Evolutionary conservation across 2,329 filamentous ascomycete species (phyloP), one percentile per base, ranked within the genome.

Genomic region (Hypoxylon sp.): DNA sequence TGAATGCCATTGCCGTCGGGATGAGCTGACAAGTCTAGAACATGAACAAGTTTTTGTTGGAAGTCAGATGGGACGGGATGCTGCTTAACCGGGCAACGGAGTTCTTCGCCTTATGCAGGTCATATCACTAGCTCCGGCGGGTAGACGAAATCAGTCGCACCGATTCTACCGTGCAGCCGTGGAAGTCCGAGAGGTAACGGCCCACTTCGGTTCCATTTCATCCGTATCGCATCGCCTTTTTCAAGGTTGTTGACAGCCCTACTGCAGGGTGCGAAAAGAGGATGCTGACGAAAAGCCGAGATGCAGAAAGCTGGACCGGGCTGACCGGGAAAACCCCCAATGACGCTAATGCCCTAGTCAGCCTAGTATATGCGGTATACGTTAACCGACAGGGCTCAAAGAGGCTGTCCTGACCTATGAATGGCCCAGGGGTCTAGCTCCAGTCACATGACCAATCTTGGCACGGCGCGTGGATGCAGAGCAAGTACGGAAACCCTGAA

Each of bases 71-170:
- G 38, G 16, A 24, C 58, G 46, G 53, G 24, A 62, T 40, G 55
- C 53, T 60, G 48, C 60, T 60, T 60, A 68, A 40, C 53, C 68
- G 65, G 70, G 66, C 67, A 42, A 66, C 50, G 60, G 56, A 46
- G 32, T 60, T 50, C 33, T 55, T 60, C 40, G 36, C 45, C 57
- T 55, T 64, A 73, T 74, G 73, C 73, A 77, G 68, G 71, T 62
- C 65, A 73, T 68, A 33, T 68, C 67, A 68, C 70, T 76, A 75
- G 75, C 69, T 65, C 57, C 68, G 74, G 75, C 74, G 75, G 73
- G 70, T 77, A 76, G 70, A 70, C 67, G 61, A 50, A 64, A 59
- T 42, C 56, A 65, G 64, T 72, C 62, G 73, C 65, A 73, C 60
- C 30, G 22, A 61, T 52, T 60, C 32, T 46, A 55, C 51, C 40